These are phyloP conservation scores for Chalaropsis ovoidea DNA, from an alignment of 2,329 filamentous ascomycete species.

Conservation along the genomic window DNA sequence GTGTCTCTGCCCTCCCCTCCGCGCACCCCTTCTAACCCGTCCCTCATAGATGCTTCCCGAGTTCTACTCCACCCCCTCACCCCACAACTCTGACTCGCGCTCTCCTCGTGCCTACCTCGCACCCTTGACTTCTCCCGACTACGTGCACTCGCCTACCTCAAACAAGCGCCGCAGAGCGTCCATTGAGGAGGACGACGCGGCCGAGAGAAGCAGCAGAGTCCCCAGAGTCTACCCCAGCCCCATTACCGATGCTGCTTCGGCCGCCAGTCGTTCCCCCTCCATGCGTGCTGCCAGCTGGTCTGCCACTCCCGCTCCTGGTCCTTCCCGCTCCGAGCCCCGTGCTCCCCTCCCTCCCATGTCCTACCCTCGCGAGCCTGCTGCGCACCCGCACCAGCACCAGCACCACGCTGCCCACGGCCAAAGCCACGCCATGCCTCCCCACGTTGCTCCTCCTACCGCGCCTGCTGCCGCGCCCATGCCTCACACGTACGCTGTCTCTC, in stretches of 20 bases:
- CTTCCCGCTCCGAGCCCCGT: slow-evolving; percentile 13
- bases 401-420: not conserved
- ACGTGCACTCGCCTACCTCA: slow-evolving; percentile 40
- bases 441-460: not conserved
- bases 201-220: slow-evolving; percentile 37
- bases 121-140: slow-evolving; percentile 37
- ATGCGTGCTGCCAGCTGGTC: slow-evolving; percentile 18
- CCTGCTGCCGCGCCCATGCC: not conserved
- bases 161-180: slow-evolving; percentile 41
- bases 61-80: slow-evolving; percentile 31
- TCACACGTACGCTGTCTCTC: not conserved
- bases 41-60: slow-evolving; percentile 31
- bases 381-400: slow-evolving; percentile 1
- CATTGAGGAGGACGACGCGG: slow-evolving; percentile 33
- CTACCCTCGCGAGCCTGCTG: slow-evolving; percentile 14
- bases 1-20: not conserved
- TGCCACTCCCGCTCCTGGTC: slow-evolving; percentile 7
- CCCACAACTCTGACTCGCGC: slow-evolving; percentile 31
- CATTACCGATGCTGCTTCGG: slow-evolving; percentile 16
- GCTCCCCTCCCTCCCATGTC: slow-evolving; percentile 16
- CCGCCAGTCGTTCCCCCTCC: slow-evolving; percentile 18
- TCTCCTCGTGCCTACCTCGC: slow-evolving; percentile 32
- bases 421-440: not conserved
- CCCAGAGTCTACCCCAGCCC: slow-evolving; percentile 40
- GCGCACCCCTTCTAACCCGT: not conserved